Evolutionary conservation across 1,284 basidiomycete genomes (phyloP).

Genomic region (Ceratobasidium sp.): DNA sequence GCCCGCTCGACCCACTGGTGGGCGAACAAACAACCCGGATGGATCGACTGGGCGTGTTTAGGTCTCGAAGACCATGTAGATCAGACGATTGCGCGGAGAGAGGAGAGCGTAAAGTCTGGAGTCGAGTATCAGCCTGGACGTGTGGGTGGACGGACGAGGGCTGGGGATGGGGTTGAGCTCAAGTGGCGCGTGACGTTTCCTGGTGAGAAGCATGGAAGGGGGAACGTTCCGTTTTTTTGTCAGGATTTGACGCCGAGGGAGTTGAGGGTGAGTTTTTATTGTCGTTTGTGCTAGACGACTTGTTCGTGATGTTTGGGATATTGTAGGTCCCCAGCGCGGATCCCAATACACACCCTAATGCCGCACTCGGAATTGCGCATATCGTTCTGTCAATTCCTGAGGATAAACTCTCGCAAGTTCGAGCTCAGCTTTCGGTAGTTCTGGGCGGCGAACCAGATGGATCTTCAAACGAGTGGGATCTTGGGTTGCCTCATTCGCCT

Average conservation of each 20-base stretch:
- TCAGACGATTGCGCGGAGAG: conserved; percentile 61
- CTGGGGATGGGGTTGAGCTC: conserved; percentile 65
- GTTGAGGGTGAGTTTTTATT: conserved; percentile 63
- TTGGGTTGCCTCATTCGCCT: not conserved
- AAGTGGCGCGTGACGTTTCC: conserved; percentile 70
- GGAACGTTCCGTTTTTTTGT: conserved; percentile 74
- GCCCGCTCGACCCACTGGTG: conserved; percentile 61
- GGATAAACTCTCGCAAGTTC: not conserved
- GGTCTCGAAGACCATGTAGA: conserved; percentile 62
- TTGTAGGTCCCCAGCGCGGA: conserved; percentile 9
- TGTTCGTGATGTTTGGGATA: not conserved
- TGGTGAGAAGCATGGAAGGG: conserved; percentile 51
- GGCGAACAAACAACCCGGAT: conserved; percentile 69
- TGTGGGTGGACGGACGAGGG: conserved; percentile 66
- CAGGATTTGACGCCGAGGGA: conserved; percentile 73
- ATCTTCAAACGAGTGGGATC: conserved; percentile 31
- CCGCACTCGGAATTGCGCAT: conserved; percentile 27
- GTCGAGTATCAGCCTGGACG: conserved; percentile 62
- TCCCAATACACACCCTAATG: conserved; percentile 9
- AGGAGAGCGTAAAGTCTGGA: conserved; percentile 55
- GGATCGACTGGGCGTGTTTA: conserved; percentile 75
- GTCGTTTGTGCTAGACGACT: not conserved
- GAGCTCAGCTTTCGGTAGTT: conserved; percentile 20
- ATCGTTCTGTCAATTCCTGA: conserved; percentile 5
- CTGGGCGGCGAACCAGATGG: not conserved